Percentiles rank a stretch among this genome's conserved stretches.
These are phyloP conservation scores for Penicillium sp. DNA, from an alignment of 2,329 filamentous ascomycete genomes.

Conservation along the genomic window DNA sequence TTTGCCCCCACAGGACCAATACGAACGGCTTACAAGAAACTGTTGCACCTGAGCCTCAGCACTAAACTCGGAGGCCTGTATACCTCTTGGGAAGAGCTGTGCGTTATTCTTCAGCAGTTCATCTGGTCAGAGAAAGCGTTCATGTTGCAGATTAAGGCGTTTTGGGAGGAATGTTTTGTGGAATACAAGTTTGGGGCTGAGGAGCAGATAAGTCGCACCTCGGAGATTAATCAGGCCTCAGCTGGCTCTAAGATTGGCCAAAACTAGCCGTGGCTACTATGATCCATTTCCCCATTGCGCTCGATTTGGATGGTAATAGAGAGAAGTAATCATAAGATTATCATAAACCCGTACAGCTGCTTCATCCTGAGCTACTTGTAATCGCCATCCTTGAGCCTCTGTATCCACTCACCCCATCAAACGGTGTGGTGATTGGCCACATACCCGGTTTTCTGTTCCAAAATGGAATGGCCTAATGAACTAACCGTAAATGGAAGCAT, in stretches of 20 bases:
- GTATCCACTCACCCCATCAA: background rate
- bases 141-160: slow-evolving; percentile 33
- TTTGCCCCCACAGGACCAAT: slow-evolving; percentile 42
- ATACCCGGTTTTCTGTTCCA: background rate
- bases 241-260: background rate
- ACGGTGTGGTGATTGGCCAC: background rate
- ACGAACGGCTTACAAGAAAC: slow-evolving; percentile 37
- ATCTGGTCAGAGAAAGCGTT: slow-evolving; percentile 52
- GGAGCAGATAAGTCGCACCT: background rate
- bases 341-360: background rate
- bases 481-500: slow-evolving; percentile 9
- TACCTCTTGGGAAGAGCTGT: slow-evolving; percentile 42
- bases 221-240: background rate
- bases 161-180: slow-evolving; percentile 39
- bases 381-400: background rate
- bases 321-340: too few species aligned
- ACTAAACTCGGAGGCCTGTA: slow-evolving; percentile 21
- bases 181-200: too few species aligned
- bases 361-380: slow-evolving; percentile 3
- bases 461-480: background rate
- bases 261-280: too few species aligned
- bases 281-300: too few species aligned
- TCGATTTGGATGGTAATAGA: too few species aligned
- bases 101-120: slow-evolving; percentile 42
- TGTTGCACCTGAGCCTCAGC: slow-evolving; percentile 23